A percentile compares a stretch with the other conserved stretches of the same genome.
phyloP scores from a whole-genome alignment of 2,329 filamentous ascomycete genomes.

The Hypoxylon sp. region DNA sequence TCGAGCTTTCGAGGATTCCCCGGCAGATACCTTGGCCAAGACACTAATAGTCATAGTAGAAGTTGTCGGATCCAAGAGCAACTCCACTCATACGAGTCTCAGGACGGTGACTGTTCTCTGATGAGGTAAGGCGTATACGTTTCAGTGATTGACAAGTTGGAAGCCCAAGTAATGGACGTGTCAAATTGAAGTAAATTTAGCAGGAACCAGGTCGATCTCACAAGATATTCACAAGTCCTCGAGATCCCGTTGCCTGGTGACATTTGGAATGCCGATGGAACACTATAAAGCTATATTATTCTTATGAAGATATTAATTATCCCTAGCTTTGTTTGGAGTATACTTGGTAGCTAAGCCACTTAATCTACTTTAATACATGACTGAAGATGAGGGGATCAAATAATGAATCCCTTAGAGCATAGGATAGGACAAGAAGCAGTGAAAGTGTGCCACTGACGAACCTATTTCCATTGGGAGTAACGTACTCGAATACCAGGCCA shows the following conservation, averaged over 20 bases:
- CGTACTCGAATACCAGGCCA: too few species aligned
- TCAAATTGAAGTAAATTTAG: background rate
- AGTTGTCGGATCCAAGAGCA: background rate
- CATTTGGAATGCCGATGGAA: background rate
- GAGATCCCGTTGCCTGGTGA: background rate
- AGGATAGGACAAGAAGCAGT: background rate
- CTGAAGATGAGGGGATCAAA: background rate
- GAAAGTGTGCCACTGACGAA: too few species aligned
- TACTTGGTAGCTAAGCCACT: background rate
- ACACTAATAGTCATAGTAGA: constrained; percentile 1
- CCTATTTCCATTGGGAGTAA: too few species aligned
- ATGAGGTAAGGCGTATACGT: background rate
- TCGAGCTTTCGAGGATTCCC: background rate
- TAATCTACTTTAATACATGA: background rate
- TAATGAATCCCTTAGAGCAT: background rate
- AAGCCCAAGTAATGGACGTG: background rate
- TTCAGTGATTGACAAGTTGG: background rate
- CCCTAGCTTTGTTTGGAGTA: background rate
- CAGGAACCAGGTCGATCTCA: background rate
- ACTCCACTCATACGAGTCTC: constrained; percentile 10
- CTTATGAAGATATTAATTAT: background rate
- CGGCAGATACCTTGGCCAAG: constrained; percentile 5
- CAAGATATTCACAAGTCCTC: background rate
- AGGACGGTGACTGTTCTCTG: background rate
- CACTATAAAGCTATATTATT: background rate